These are phyloP conservation scores for Hemisphaericaspora lyxosophila DNA, from an alignment of 1,139 yeast genomes.

Conservation along the genomic window DNA sequence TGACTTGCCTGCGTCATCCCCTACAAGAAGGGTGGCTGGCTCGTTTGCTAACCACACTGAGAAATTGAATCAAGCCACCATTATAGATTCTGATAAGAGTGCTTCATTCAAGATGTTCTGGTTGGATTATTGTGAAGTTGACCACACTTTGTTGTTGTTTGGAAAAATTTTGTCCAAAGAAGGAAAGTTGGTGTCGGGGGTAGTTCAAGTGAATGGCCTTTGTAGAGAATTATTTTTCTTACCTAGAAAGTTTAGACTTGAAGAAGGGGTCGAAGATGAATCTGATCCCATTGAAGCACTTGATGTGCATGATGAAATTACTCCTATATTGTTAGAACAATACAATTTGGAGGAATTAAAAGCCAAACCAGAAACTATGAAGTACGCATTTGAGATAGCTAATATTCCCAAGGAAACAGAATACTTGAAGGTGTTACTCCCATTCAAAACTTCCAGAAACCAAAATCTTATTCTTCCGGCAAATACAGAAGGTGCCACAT, in stretches of 20 bases:
- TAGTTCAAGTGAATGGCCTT: constrained; percentile 73
- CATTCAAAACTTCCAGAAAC: constrained; percentile 61
- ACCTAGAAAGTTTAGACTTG: constrained; percentile 54
- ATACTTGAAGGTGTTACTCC: constrained; percentile 76
- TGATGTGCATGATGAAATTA: constrained; percentile 78
- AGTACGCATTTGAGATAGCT: constrained; percentile 86
- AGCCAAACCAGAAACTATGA: constrained; percentile 70
- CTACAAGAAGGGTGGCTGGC: constrained; percentile 19
- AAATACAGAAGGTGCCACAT: constrained; percentile 73
- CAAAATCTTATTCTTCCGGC: constrained; percentile 53
- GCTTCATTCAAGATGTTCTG: constrained; percentile 71
- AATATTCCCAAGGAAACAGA: constrained; percentile 79
- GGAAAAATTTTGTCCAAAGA: constrained; percentile 73
- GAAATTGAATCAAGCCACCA: constrained; percentile 48
- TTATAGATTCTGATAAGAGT: constrained; percentile 34
- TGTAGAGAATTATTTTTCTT: constrained; percentile 73
- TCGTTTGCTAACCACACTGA: constrained; percentile 32
- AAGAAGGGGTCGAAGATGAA: constrained; percentile 40
- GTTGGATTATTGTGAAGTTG: constrained; percentile 86
- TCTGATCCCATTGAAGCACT: constrained; percentile 45
- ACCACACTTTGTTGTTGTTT: constrained; percentile 67
- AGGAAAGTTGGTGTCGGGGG: constrained; percentile 65
- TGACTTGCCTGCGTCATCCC: constrained; percentile 23
- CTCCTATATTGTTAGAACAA: constrained; percentile 60
- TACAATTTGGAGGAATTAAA: constrained; percentile 62